phyloP scores from a whole-genome alignment of 2,329 filamentous ascomycete species.

The Thielaviopsis euricoi region DNA sequence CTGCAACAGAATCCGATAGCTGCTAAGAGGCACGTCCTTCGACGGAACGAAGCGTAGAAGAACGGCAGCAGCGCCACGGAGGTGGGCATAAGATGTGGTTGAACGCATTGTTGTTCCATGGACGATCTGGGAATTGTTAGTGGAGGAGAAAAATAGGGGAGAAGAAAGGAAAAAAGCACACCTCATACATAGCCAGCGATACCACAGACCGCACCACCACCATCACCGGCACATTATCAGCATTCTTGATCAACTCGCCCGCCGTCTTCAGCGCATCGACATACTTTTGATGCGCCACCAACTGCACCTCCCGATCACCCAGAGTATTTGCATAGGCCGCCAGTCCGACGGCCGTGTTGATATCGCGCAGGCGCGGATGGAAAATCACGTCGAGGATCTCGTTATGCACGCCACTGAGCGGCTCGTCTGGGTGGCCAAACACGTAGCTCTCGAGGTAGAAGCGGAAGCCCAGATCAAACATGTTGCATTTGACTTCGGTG shows the following conservation, averaged over 20 bases:
- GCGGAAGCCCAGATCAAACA: constrained; percentile 30
- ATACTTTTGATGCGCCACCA: background rate
- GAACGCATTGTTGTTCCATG: background rate
- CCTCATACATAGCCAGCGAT: background rate
- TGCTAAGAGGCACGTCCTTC: background rate
- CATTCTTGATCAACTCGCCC: background rate
- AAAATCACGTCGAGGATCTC: constrained; percentile 22
- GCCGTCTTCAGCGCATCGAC: background rate
- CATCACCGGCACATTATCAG: background rate
- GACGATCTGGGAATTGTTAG: background rate
- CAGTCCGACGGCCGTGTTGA: constrained; percentile 40
- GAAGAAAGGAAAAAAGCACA: background rate
- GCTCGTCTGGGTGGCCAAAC: constrained; percentile 34
- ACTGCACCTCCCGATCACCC: constrained; percentile 25
- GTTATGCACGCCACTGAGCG: constrained; percentile 23
- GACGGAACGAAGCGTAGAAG: background rate
- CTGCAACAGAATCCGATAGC: background rate
- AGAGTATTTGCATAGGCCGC: constrained; percentile 39
- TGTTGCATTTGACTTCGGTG: constrained; percentile 19
- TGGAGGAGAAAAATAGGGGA: no score
- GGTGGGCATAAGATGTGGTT: background rate
- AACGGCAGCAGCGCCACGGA: background rate
- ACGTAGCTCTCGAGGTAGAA: constrained; percentile 37
- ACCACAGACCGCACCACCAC: background rate
- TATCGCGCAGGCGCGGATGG: constrained; percentile 25